Evolutionary conservation across 345 rosid species (phyloP).

Genomic region (Moringa oleifera): DNA sequence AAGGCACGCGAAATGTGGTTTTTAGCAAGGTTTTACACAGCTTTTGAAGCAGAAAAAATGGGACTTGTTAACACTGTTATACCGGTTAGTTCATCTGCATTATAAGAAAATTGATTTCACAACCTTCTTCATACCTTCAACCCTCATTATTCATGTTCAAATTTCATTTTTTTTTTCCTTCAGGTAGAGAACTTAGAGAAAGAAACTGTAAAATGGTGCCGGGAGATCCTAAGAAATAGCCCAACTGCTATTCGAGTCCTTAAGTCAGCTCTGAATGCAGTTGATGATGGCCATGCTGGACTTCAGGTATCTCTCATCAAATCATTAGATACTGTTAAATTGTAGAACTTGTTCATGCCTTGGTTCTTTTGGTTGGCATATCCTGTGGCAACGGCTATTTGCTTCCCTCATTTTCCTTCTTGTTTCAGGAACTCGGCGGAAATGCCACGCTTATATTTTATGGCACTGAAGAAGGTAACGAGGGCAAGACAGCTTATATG

Average conservation of each 20-base stretch:
- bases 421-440: conserved; percentile 68
- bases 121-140: too few relatives aligned
- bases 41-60: conserved; percentile 90
- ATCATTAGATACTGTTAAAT: neutral
- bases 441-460: conserved; percentile 85
- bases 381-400: neutral
- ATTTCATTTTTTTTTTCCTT: conserved; percentile 1
- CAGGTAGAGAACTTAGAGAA: conserved; percentile 76
- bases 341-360: too few relatives aligned
- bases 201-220: conserved; percentile 88
- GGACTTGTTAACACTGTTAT: conserved; percentile 89
- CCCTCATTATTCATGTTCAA: neutral
- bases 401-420: neutral
- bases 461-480: conserved; percentile 75
- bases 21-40: conserved; percentile 78
- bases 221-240: conserved; percentile 83
- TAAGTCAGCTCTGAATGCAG: conserved; percentile 89
- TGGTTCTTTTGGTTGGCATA: neutral
- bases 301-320: conserved; percentile 73
- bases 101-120: neutral
- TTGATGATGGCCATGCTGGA: conserved; percentile 91
- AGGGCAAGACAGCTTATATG: conserved; percentile 77
- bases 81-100: conserved; percentile 44
- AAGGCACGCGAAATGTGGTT: conserved; percentile 98
- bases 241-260: conserved; percentile 91